Conservation (phyloP, 805 yeast genomes). For the Cyberlindnera euphorbiae region DNA sequence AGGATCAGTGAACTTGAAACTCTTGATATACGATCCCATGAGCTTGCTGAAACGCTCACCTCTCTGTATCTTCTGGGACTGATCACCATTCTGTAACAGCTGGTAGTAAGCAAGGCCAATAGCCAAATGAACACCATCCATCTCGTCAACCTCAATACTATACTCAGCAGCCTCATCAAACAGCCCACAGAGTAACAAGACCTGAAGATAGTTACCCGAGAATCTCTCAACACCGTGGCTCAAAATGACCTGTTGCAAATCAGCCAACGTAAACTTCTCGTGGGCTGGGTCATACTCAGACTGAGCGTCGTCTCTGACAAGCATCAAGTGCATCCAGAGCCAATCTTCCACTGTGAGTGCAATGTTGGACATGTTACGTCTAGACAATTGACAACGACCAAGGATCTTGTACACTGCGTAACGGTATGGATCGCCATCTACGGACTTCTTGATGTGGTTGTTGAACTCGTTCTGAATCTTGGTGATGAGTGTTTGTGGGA, state of each 20-base stretch:
- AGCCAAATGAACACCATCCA: conserved; percentile 87
- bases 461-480: conserved; percentile 76
- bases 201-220: conserved; percentile 66
- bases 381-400: conserved; percentile 77
- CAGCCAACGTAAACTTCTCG: conserved; percentile 68
- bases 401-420: conserved; percentile 86
- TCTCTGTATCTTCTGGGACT: conserved; percentile 29
- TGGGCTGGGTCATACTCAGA: conserved; percentile 46
- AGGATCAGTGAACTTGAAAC: conserved; percentile 83
- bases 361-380: conserved; percentile 62
- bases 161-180: conserved; percentile 77
- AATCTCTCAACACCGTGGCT: conserved; percentile 73
- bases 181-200: conserved; percentile 69
- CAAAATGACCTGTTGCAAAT: conserved; percentile 66
- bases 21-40: conserved; percentile 74
- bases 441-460: conserved; percentile 67
- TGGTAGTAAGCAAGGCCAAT: conserved; percentile 76
- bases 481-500: conserved; percentile 64
- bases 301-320: conserved; percentile 55
- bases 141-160: conserved; percentile 57
- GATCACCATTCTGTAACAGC: conserved; percentile 45
- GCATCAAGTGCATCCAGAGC: conserved; percentile 88
- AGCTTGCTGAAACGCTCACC: conserved; percentile 52
- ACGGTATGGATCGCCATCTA: conserved; percentile 80
- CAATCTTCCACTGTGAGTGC: conserved; percentile 87